These are phyloP conservation scores for Pisolithus marmoratus DNA, from an alignment of 768 basidiomycete genomes.

Conservation along the genomic window DNA sequence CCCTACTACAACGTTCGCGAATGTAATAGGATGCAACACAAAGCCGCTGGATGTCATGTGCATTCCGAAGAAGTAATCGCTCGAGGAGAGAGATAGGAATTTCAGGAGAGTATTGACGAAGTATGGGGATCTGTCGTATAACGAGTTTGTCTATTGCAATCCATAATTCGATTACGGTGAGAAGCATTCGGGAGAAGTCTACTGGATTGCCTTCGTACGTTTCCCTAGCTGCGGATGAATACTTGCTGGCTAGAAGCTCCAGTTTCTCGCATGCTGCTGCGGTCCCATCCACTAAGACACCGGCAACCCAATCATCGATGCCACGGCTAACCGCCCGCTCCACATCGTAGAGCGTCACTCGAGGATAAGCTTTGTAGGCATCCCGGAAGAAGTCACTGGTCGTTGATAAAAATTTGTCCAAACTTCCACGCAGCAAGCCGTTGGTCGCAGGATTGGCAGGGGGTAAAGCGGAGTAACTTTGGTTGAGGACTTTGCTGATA, in stretches of 20 bases:
- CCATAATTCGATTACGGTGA: conserved; percentile 36
- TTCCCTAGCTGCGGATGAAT: conserved; percentile 20
- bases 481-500: conserved; percentile 16
- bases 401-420: conserved; percentile 13
- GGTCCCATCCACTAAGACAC: conserved; percentile 8
- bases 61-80: conserved; percentile 34
- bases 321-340: conserved; percentile 27
- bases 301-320: conserved; percentile 30
- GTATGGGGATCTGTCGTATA: conserved; percentile 29
- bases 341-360: conserved; percentile 31
- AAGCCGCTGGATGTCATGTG: conserved; percentile 24
- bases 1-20: no score
- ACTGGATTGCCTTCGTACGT: conserved; percentile 34
- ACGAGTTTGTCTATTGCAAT: conserved; percentile 35
- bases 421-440: conserved; percentile 6
- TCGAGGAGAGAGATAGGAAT: conserved; percentile 35
- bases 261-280: conserved; percentile 22
- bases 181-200: conserved; percentile 34
- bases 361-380: conserved; percentile 6
- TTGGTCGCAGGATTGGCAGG: not conserved
- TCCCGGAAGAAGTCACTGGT: conserved; percentile 11
- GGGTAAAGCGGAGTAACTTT: conserved; percentile 3
- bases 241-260: conserved; percentile 19
- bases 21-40: conserved; percentile 27
- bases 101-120: conserved; percentile 42